These are phyloP conservation scores for Coniosporium tulheliwenetii DNA, from an alignment of 2,329 filamentous ascomycete genomes.

Conservation along the genomic window DNA sequence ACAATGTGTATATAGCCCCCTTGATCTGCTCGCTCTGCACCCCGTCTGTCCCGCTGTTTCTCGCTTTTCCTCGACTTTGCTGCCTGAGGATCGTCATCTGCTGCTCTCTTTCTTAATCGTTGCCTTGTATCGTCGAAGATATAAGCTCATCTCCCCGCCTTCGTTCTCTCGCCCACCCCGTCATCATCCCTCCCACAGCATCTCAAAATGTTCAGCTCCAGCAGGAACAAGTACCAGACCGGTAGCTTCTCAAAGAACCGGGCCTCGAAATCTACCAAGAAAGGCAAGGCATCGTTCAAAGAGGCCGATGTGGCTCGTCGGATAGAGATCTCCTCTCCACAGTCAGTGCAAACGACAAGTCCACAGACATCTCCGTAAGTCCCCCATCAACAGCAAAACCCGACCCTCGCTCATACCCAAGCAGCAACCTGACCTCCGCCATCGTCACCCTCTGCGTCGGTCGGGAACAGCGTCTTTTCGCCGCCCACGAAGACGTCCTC, in stretches of 20 bases:
- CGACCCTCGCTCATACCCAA: conserved; percentile 13
- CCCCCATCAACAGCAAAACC: conserved; percentile 1
- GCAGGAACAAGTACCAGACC: conserved; percentile 1
- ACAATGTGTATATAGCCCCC: no score
- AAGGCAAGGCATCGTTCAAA: conserved; percentile 4
- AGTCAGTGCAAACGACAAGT: conserved; percentile 1
- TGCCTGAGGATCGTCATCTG: conserved; percentile 13
- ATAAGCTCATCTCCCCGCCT: background rate
- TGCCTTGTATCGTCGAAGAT: background rate
- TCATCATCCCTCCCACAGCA: no score
- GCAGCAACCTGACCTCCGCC: conserved; percentile 21
- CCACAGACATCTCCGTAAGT: conserved; percentile 2
- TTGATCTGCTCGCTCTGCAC: no score
- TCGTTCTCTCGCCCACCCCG: no score
- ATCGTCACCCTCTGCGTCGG: conserved; percentile 73
- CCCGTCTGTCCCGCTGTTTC: background rate
- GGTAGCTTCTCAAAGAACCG: conserved; percentile 5
- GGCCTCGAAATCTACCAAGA: no score
- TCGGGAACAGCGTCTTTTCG: conserved; percentile 73
- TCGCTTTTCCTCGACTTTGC: conserved; percentile 5
- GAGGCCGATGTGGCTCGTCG: conserved; percentile 20
- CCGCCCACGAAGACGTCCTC: conserved; percentile 78
- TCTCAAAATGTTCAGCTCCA: conserved; percentile 3
- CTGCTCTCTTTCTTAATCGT: background rate
- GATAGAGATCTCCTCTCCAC: conserved; percentile 3